Evolutionary conservation across 495 filamentous ascomycete species (phyloP).

Genomic region (Entonaema liquescens): DNA sequence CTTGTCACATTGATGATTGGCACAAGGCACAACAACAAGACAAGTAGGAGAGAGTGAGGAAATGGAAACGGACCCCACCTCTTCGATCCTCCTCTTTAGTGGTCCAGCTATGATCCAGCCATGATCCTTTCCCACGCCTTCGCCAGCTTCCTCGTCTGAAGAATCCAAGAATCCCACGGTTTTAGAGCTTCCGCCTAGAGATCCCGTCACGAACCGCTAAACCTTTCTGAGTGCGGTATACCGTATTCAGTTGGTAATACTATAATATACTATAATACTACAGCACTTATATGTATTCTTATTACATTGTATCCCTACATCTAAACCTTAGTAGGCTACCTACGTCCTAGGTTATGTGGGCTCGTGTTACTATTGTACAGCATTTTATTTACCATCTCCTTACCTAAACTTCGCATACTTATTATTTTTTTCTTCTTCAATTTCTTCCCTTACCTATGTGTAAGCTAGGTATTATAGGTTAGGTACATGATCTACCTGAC

Average conservation of each 20-base stretch:
- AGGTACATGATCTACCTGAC: conserved; percentile 21
- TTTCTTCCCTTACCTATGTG: background rate
- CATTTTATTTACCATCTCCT: conserved; percentile 6
- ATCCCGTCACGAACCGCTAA: conserved; percentile 20
- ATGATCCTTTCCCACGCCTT: conserved; percentile 26
- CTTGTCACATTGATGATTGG: conserved; percentile 31
- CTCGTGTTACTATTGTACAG: conserved; percentile 8
- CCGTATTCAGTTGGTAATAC: background rate
- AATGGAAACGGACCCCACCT: conserved; percentile 30
- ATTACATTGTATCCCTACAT: background rate
- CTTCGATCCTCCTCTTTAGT: conserved; percentile 37
- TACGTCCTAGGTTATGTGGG: conserved; percentile 13
- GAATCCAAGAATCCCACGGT: conserved; percentile 26
- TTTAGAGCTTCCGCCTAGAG: conserved; percentile 11
- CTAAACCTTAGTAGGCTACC: background rate
- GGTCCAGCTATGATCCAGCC: too few species aligned
- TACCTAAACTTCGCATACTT: background rate
- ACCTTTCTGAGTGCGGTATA: background rate
- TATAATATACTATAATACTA: background rate
- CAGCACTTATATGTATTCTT: background rate
- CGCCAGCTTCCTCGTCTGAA: conserved; percentile 20
- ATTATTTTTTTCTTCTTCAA: background rate
- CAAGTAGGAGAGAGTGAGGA: conserved; percentile 17
- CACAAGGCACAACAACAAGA: conserved; percentile 27
- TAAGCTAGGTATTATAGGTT: too few species aligned